A percentile compares a stretch with the other conserved stretches of the same genome.
These are phyloP conservation scores for Heliamphora pulchella DNA, from an alignment of 179 eudicot genomes.

Conservation along the genomic window DNA sequence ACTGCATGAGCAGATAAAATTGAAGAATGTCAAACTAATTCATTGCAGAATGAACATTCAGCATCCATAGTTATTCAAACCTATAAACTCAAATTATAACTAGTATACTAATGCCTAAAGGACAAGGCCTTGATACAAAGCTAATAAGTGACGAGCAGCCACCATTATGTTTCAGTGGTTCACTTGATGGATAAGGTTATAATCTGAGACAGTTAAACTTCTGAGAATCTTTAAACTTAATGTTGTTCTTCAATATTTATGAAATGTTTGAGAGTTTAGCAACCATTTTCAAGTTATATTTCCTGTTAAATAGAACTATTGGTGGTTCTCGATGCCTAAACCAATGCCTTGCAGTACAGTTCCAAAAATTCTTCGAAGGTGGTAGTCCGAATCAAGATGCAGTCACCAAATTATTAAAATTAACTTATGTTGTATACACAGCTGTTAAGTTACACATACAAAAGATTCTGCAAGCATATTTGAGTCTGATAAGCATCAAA, in stretches of 20 bases:
- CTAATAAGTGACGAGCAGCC: not conserved
- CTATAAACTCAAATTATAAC: not conserved
- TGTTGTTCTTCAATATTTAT: not conserved
- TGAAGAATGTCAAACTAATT: not conserved
- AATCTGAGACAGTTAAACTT: not conserved
- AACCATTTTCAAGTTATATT: too few relatives aligned
- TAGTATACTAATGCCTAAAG: not conserved
- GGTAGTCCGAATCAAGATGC: not conserved
- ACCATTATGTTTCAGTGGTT: not conserved
- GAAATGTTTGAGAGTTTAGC: not conserved
- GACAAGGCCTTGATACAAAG: not conserved
- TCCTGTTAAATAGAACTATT: too few relatives aligned
- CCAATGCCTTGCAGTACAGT: not conserved
- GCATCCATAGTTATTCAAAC: constrained; percentile 2
- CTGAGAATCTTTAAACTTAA: not conserved
- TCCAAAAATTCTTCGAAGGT: not conserved
- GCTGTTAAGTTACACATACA: too few relatives aligned
- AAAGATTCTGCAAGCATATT: too few relatives aligned
- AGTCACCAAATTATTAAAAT: not conserved
- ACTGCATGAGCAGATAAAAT: constrained; percentile 39
- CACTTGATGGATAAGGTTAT: not conserved
- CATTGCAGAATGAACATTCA: not conserved
- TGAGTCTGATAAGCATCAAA: not conserved
- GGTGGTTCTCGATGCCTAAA: too few relatives aligned
- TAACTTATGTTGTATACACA: too few relatives aligned